Evolutionary conservation across 2,329 filamentous ascomycete genomes (phyloP).

Genomic region (Tolypocladium pustulatum): DNA sequence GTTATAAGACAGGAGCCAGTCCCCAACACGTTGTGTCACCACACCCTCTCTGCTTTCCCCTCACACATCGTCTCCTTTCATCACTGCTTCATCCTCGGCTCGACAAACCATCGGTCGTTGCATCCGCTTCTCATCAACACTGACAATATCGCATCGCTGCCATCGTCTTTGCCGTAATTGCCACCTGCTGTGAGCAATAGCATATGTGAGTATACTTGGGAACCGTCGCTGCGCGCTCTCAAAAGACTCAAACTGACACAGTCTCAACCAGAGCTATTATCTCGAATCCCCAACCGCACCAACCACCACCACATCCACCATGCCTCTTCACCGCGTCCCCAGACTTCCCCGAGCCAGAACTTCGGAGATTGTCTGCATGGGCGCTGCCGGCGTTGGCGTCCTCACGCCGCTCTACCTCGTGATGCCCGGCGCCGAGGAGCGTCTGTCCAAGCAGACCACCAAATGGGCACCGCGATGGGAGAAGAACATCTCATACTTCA

Average conservation of each 20-base stretch:
- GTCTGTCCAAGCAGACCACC: conserved; percentile 40
- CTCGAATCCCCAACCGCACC: not conserved
- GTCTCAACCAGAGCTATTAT: not conserved
- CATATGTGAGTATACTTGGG: not conserved
- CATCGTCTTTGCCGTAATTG: not conserved
- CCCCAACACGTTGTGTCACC: not conserved
- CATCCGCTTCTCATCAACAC: not conserved
- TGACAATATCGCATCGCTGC: not conserved
- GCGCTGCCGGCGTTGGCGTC: conserved; percentile 40
- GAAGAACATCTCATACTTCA: conserved; percentile 43
- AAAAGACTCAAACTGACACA: not conserved
- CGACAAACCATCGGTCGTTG: not conserved
- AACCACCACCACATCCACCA: conserved; percentile 18
- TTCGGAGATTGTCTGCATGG: conserved; percentile 42
- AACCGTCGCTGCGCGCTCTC: not conserved
- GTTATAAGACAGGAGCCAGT: not conserved
- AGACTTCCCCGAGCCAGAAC: conserved; percentile 38
- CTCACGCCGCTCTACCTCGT: conserved; percentile 48
- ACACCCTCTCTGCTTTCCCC: not conserved
- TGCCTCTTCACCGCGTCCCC: conserved; percentile 30
- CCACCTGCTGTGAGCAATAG: not conserved
- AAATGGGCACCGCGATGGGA: conserved; percentile 53
- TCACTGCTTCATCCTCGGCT: not conserved
- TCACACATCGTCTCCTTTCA: not conserved
- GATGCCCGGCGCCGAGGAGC: conserved; percentile 45